phyloP scores from a whole-genome alignment of 2,329 filamentous ascomycete genomes.

The Sarocladiaceae sp. region DNA sequence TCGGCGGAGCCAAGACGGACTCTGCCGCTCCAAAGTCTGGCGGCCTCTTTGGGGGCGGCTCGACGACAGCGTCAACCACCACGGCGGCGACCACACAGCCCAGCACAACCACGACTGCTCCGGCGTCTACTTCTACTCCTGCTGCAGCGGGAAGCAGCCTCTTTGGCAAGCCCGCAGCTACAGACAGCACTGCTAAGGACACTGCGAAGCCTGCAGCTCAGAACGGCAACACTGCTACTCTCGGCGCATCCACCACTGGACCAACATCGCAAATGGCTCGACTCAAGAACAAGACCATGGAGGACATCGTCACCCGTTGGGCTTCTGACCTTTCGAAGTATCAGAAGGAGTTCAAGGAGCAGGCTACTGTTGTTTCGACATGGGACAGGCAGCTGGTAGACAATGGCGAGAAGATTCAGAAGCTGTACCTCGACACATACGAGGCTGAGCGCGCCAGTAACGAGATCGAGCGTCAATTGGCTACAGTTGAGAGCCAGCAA shows the following conservation, averaged over 20 bases:
- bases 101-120: constrained; percentile 15
- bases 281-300: constrained; percentile 97
- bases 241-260: constrained; percentile 74
- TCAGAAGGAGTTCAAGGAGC: constrained; percentile 91
- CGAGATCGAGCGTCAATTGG: constrained; percentile 89
- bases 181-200: neutral
- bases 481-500: constrained; percentile 87
- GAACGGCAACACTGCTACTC: constrained; percentile 24
- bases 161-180: constrained; percentile 13
- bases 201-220: constrained; percentile 3
- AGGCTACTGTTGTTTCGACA: constrained; percentile 78
- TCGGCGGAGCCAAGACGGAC: constrained; percentile 17
- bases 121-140: constrained; percentile 11
- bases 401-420: constrained; percentile 92
- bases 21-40: constrained; percentile 21
- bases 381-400: constrained; percentile 94
- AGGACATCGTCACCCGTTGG: constrained; percentile 97
- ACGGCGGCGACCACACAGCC: constrained; percentile 15
- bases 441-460: constrained; percentile 90
- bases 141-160: constrained; percentile 1
- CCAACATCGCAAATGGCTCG: constrained; percentile 82
- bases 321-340: constrained; percentile 93
- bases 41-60: constrained; percentile 25
- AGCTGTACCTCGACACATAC: constrained; percentile 85
- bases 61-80: constrained; percentile 11